phyloP scores from a whole-genome alignment of 106 monocot species.

The Hemerocallis citrina region DNA sequence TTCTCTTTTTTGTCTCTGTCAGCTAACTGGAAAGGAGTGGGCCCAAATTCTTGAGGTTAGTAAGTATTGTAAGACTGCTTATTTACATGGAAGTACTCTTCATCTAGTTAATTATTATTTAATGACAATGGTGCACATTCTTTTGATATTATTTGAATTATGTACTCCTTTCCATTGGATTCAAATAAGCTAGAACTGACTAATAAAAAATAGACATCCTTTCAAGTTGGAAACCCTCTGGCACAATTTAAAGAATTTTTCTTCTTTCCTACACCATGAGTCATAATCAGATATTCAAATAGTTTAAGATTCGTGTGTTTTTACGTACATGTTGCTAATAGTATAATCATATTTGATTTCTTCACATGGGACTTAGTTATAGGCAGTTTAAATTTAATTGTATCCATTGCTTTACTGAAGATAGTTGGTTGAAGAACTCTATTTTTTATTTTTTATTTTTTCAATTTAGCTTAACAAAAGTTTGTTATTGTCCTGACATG shows the following conservation, averaged over 20 bases:
- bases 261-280: conserved; percentile 8
- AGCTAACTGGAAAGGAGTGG: conserved; percentile 84
- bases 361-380: not conserved
- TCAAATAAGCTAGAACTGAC: not conserved
- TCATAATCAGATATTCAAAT: conserved; percentile 26
- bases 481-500: not conserved
- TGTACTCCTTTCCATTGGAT: not conserved
- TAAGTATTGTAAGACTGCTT: not conserved
- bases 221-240: not conserved
- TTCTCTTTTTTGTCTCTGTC: conserved; percentile 18
- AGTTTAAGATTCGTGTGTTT: conserved; percentile 28
- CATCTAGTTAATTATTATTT: no score
- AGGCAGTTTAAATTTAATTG: not conserved
- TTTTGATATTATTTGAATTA: not conserved
- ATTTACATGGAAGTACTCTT: not conserved
- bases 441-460: not conserved
- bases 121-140: not conserved
- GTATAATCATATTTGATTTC: not conserved
- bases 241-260: not conserved
- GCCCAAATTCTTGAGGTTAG: conserved; percentile 77
- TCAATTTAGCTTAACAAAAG: not conserved
- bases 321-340: conserved; percentile 8
- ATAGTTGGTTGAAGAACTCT: not conserved
- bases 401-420: not conserved
- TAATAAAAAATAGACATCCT: not conserved